These are phyloP conservation scores for Tirmania nivea DNA, from an alignment of 495 filamentous ascomycete species.

Conservation along the genomic window DNA sequence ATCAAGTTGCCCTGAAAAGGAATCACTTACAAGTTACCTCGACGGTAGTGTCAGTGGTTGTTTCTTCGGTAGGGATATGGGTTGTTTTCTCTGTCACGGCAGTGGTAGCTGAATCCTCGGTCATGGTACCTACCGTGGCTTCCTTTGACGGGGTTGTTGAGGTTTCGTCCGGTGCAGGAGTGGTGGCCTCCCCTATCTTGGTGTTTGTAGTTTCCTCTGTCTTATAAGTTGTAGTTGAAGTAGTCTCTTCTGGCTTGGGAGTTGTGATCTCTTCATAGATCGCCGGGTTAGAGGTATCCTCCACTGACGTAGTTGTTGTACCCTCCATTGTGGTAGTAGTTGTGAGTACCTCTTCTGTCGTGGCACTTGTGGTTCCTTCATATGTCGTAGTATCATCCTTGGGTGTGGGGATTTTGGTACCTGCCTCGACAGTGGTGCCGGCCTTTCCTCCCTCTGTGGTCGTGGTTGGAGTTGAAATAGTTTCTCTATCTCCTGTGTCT, in stretches of 20 bases:
- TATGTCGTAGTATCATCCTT: no score
- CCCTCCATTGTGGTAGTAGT: conserved; percentile 6
- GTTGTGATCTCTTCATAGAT: neutral
- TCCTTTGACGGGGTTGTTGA: conserved; percentile 1
- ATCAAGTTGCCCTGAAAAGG: neutral
- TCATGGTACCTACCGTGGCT: conserved; percentile 7
- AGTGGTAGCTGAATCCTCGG: conserved; percentile 5
- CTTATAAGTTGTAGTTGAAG: conserved; percentile 1
- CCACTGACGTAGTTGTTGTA: conserved; percentile 5
- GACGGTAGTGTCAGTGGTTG: neutral
- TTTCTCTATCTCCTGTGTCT: conserved; percentile 14
- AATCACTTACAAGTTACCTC: neutral
- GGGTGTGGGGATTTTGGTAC: no score
- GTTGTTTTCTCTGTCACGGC: conserved; percentile 5
- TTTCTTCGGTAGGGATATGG: conserved; percentile 3
- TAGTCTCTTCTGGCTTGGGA: neutral
- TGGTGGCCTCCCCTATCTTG: conserved; percentile 2
- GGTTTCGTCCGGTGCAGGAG: neutral
- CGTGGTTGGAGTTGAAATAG: conserved; percentile 1
- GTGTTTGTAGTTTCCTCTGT: conserved; percentile 1
- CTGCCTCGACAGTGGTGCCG: no score
- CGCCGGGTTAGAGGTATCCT: neutral
- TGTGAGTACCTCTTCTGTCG: neutral
- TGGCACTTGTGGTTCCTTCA: neutral
- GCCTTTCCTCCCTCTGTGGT: no score